Conservation (phyloP, 305 asterid genomes). For the Fraxinus ornus region DNA sequence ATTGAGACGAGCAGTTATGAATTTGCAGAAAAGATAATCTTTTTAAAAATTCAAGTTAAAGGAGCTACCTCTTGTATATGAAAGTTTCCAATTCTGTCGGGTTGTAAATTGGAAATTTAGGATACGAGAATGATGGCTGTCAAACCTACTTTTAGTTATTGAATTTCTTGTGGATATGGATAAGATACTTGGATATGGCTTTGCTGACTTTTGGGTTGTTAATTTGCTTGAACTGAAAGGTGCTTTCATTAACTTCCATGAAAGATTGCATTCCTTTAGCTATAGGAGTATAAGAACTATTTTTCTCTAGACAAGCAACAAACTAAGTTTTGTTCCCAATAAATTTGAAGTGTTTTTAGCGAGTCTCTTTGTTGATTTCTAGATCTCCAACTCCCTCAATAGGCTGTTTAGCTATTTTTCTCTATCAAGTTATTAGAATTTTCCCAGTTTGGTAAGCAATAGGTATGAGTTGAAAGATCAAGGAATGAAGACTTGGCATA, state of each 20-base stretch:
- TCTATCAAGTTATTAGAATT: background rate
- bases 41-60: background rate
- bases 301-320: conserved; percentile 1
- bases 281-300: conserved; percentile 8
- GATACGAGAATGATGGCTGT: background rate
- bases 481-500: conserved; percentile 5
- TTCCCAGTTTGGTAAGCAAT: background rate
- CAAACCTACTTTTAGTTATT: conserved; percentile 16
- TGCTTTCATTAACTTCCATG: background rate
- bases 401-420: background rate
- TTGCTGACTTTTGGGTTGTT: conserved; percentile 23
- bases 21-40: background rate
- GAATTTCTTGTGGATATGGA: background rate
- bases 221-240: conserved; percentile 19
- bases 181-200: conserved; percentile 18
- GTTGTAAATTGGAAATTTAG: background rate
- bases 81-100: background rate
- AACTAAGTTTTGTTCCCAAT: background rate
- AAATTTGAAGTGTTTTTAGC: background rate
- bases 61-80: background rate
- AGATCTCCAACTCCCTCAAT: background rate
- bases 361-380: background rate
- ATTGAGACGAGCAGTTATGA: background rate
- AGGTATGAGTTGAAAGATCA: background rate
- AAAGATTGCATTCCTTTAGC: conserved; percentile 21